These are phyloP conservation scores for Sanghuangporus weigelae DNA, from an alignment of 1,284 basidiomycete genomes.

Conservation along the genomic window DNA sequence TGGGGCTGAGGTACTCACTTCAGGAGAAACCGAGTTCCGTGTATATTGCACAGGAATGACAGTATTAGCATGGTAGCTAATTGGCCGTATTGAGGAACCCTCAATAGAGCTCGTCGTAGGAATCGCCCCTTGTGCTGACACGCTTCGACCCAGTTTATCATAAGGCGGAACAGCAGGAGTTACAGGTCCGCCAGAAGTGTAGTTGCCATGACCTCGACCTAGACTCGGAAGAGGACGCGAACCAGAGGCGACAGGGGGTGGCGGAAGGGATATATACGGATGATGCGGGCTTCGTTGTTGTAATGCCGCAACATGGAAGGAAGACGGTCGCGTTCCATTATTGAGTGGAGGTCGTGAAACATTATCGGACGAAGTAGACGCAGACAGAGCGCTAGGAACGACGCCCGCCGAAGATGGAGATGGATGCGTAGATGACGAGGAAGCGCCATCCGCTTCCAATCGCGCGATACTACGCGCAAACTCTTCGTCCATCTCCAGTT, in stretches of 20 bases:
- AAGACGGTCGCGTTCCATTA: not conserved
- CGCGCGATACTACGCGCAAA: conserved; percentile 11
- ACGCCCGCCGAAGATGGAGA: not conserved
- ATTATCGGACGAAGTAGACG: not conserved
- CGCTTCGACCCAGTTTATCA: conserved; percentile 10
- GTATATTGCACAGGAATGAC: not conserved
- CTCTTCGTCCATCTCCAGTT: conserved; percentile 12
- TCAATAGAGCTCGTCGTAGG: not conserved
- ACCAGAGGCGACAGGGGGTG: not conserved
- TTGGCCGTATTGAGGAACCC: not conserved
- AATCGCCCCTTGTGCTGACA: conserved; percentile 11
- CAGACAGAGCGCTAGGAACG: not conserved
- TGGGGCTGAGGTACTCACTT: not conserved
- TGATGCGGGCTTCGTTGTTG: not conserved
- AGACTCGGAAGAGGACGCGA: not conserved
- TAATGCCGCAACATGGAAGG: not conserved
- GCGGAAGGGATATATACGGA: not conserved
- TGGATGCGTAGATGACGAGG: not conserved
- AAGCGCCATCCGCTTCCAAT: not conserved
- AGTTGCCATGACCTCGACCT: not conserved
- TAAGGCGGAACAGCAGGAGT: not conserved
- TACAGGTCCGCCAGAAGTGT: not conserved
- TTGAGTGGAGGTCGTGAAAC: not conserved
- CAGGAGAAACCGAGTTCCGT: not conserved
- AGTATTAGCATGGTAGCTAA: not conserved